Conservation (phyloP, 176 grass and related monocot genomes). For the Musa itinerans region DNA sequence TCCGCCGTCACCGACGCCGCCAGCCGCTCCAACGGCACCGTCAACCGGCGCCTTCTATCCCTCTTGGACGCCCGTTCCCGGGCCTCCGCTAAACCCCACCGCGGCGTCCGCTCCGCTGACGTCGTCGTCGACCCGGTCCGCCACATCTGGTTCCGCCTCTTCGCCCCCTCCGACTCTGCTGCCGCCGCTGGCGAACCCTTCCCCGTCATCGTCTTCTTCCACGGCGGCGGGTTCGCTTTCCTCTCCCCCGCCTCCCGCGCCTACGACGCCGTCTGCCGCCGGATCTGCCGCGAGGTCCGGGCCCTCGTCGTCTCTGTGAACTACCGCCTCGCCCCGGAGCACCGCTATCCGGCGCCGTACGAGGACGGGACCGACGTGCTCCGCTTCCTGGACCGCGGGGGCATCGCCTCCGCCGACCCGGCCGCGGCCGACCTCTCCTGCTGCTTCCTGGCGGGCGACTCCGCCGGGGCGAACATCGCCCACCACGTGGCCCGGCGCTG, state of each 20-base stretch:
- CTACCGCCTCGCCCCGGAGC: constrained; percentile 71
- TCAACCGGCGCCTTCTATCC: constrained; percentile 53
- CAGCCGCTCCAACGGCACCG: constrained; percentile 42
- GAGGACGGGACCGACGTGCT: constrained; percentile 64
- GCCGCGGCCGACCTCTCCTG: constrained; percentile 20
- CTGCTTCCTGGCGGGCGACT: constrained; percentile 74
- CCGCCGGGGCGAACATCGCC: constrained; percentile 68
- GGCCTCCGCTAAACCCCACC: constrained; percentile 1
- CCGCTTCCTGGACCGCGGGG: constrained; percentile 49
- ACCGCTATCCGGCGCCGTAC: constrained; percentile 51
- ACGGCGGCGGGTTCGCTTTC: constrained; percentile 77
- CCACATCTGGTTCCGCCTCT: constrained; percentile 43
- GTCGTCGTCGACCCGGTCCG: constrained; percentile 23
- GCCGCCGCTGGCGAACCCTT: neutral
- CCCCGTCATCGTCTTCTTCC: constrained; percentile 70
- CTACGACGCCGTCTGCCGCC: constrained; percentile 68
- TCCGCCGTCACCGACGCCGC: constrained; percentile 37
- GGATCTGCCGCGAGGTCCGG: constrained; percentile 33
- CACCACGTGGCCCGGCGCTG: constrained; percentile 74
- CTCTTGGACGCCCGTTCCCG: constrained; percentile 27
- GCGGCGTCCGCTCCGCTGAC: constrained; percentile 7
- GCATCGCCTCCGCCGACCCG: neutral
- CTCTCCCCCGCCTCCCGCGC: constrained; percentile 33
- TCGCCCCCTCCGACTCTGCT: constrained; percentile 12
- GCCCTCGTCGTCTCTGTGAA: constrained; percentile 63